Conservation (phyloP, 495 filamentous ascomycete genomes). For the Astrocystis sublimbata region DNA sequence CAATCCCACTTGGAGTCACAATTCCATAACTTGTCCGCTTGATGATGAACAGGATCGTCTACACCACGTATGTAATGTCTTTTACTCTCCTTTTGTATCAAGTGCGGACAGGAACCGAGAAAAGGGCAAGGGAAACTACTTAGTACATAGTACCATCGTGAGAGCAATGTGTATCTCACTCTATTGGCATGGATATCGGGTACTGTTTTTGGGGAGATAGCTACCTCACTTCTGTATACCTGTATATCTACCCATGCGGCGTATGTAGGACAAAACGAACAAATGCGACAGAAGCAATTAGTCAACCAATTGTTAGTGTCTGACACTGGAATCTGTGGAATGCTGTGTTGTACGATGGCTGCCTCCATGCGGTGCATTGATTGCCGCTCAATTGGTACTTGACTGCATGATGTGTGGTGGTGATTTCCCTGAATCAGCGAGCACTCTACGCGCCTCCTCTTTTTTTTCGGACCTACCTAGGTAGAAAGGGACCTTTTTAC, state of each 20-base stretch:
- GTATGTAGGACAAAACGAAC: background rate
- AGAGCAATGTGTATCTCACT: background rate
- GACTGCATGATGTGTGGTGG: background rate
- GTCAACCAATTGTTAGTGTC: background rate
- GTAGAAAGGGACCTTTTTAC: too few species aligned
- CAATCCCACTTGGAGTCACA: background rate
- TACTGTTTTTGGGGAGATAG: background rate
- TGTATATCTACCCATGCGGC: background rate
- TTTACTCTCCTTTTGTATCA: too few species aligned
- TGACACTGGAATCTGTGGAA: too few species aligned
- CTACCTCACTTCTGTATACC: background rate
- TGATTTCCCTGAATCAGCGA: too few species aligned
- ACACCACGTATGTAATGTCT: slow-evolving; percentile 9
- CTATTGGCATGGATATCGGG: background rate
- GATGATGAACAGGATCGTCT: background rate
- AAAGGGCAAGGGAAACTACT: background rate
- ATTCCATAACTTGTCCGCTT: background rate
- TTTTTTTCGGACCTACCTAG: too few species aligned
- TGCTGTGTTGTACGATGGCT: background rate
- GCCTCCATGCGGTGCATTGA: too few species aligned
- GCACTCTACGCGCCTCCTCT: slow-evolving; percentile 9
- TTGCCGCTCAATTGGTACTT: background rate
- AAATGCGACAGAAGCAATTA: slow-evolving; percentile 7
- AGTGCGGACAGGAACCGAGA: background rate
- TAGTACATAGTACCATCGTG: too few species aligned